Conservation (phyloP, 371 early-diverging fungal species). For the Blakeslea trispora region DNA sequence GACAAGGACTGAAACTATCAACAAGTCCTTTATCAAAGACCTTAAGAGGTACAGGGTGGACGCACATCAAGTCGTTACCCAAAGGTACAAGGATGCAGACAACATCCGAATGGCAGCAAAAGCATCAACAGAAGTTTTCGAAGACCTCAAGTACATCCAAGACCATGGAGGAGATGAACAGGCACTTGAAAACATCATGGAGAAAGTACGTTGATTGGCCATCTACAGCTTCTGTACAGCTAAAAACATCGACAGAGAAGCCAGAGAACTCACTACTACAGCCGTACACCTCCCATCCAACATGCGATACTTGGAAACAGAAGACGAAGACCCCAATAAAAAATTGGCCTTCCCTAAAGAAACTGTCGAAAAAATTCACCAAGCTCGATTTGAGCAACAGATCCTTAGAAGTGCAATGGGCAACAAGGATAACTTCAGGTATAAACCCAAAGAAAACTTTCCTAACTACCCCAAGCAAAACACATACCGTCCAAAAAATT, state of each 20-base stretch:
- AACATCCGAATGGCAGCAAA: constrained; percentile 8
- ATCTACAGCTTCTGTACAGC: constrained; percentile 10
- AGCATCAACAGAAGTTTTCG: constrained; percentile 10
- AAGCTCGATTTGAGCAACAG: constrained; percentile 9
- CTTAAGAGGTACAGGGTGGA: neutral
- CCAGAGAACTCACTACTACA: neutral
- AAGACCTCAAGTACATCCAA: neutral
- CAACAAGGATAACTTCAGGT: neutral
- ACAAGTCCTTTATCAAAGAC: neutral
- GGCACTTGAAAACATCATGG: too few relatives aligned
- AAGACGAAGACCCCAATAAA: neutral
- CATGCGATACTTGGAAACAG: constrained; percentile 3
- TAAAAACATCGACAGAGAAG: neutral
- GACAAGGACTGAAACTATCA: constrained; percentile 9
- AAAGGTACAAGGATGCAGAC: constrained; percentile 5
- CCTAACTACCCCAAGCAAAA: too few relatives aligned
- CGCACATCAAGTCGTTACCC: neutral
- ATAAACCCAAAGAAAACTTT: too few relatives aligned
- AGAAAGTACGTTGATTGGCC: too few relatives aligned
- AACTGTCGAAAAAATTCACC: neutral
- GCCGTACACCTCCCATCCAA: constrained; percentile 12
- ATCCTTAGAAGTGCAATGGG: neutral
- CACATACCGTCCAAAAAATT: constrained; percentile 3
- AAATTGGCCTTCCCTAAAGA: constrained; percentile 8
- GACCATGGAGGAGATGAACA: neutral